Conservation (phyloP, 106 monocot species). For the Gastrodia elata region DNA sequence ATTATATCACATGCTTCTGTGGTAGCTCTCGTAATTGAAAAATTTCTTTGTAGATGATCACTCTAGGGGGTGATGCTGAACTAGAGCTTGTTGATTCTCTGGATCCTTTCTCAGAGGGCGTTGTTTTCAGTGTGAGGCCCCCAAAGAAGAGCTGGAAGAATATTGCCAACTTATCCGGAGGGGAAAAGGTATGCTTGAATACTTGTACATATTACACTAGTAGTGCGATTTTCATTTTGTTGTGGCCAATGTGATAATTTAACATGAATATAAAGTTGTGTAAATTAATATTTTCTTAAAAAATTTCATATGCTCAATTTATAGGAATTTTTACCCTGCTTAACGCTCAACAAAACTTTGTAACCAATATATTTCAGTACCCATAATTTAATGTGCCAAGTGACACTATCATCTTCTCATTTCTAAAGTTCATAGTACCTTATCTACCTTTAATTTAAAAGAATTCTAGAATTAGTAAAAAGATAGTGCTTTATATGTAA, state of each 20-base stretch:
- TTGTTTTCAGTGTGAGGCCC: conserved; percentile 95
- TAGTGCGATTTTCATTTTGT: neutral
- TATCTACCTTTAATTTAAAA: no score
- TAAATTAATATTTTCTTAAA: no score
- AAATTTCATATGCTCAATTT: no score
- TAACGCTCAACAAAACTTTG: no score
- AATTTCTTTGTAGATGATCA: conserved; percentile 71
- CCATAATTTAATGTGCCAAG: no score
- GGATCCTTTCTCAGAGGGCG: conserved; percentile 98
- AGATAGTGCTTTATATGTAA: no score
- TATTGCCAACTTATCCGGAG: conserved; percentile 94
- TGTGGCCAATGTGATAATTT: neutral
- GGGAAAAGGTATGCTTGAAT: conserved; percentile 60
- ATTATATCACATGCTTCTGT: neutral
- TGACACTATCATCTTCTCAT: no score
- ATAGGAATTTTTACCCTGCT: no score
- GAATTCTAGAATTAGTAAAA: no score
- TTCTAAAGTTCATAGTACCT: no score
- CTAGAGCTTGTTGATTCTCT: conserved; percentile 96
- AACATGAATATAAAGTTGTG: no score
- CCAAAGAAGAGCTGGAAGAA: conserved; percentile 99
- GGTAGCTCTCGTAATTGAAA: neutral
- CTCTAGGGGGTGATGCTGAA: conserved; percentile 97
- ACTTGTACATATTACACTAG: neutral
- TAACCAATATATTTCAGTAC: no score